Evolutionary conservation across 1,139 yeast genomes (phyloP).

Genomic region (Blastobotrys indianensis): DNA sequence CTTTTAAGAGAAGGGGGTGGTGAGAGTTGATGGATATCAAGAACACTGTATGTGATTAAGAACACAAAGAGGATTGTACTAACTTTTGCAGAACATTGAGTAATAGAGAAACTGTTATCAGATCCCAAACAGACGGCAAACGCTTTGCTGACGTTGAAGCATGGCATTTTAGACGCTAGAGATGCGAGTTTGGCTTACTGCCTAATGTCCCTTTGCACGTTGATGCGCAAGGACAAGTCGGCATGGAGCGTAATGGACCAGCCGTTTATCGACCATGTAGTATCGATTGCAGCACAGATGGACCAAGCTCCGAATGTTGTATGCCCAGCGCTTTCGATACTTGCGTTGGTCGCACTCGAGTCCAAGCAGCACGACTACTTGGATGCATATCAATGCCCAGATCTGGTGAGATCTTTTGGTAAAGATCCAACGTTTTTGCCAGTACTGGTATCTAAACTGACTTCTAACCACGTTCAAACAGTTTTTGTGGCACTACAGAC

Average conservation of each 20-base stretch:
- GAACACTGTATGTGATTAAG: neutral
- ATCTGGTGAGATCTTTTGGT: conserved; percentile 19
- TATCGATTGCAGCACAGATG: conserved; percentile 18
- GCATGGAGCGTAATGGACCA: conserved; percentile 29
- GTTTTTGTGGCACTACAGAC: conserved; percentile 26
- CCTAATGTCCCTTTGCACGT: conserved; percentile 23
- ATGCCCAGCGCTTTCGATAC: conserved; percentile 28
- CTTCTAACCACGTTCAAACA: conserved; percentile 22
- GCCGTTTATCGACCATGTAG: conserved; percentile 22
- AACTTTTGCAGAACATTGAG: neutral
- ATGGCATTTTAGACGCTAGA: conserved; percentile 28
- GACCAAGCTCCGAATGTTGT: conserved; percentile 22
- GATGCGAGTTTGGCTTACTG: conserved; percentile 24
- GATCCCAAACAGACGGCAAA: conserved; percentile 29
- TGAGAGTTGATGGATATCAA: too few relatives aligned
- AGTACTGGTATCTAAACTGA: conserved; percentile 21
- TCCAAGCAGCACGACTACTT: conserved; percentile 15
- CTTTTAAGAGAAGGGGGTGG: neutral
- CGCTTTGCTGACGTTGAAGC: conserved; percentile 28
- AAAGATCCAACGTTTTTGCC: conserved; percentile 20
- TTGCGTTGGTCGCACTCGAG: conserved; percentile 26
- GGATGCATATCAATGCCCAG: conserved; percentile 16
- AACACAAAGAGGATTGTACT: neutral
- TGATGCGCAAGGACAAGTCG: conserved; percentile 23
- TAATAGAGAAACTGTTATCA: conserved; percentile 24